Evolutionary conservation across 768 basidiomycete genomes (phyloP).

Genomic region (Naganishia onofrii): DNA sequence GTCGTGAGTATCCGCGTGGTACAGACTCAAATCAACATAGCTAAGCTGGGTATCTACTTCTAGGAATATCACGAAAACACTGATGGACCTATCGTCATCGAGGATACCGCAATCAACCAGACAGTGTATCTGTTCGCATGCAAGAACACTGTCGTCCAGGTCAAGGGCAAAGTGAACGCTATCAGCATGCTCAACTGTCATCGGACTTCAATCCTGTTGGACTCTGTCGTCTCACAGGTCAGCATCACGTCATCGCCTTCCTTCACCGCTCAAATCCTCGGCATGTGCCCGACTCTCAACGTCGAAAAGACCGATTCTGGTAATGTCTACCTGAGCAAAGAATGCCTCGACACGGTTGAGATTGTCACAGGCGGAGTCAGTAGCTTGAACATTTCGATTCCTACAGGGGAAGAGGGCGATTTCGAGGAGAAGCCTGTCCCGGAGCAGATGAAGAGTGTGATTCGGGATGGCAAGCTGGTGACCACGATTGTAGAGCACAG

Average conservation of each 20-base stretch:
- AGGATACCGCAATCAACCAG: slow-evolving; percentile 73
- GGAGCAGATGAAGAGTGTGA: slow-evolving; percentile 87
- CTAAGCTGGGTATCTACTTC: slow-evolving; percentile 13
- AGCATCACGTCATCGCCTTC: slow-evolving; percentile 87
- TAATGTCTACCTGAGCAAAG: slow-evolving; percentile 85
- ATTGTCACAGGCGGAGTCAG: slow-evolving; percentile 93
- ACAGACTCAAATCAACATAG: slow-evolving; percentile 24
- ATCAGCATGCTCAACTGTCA: slow-evolving; percentile 83
- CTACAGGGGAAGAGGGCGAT: slow-evolving; percentile 86
- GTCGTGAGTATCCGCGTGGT: slow-evolving; percentile 62
- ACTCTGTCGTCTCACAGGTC: slow-evolving; percentile 87
- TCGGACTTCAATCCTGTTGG: slow-evolving; percentile 81
- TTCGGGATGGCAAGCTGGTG: slow-evolving; percentile 77
- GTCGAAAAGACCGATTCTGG: slow-evolving; percentile 93
- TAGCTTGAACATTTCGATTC: slow-evolving; percentile 83
- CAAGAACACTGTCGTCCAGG: slow-evolving; percentile 74
- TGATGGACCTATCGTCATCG: slow-evolving; percentile 62
- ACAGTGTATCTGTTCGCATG: slow-evolving; percentile 85
- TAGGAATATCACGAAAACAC: slow-evolving; percentile 89
- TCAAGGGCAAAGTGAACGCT: slow-evolving; percentile 94
- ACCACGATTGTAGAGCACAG: slow-evolving; percentile 85
- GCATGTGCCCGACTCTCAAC: slow-evolving; percentile 84
- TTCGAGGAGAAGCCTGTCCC: slow-evolving; percentile 87
- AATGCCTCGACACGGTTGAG: slow-evolving; percentile 68
- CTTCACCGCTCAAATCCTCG: slow-evolving; percentile 87